Conservation (phyloP, 495 filamentous ascomycete genomes). For the Penicillium coffeae region DNA sequence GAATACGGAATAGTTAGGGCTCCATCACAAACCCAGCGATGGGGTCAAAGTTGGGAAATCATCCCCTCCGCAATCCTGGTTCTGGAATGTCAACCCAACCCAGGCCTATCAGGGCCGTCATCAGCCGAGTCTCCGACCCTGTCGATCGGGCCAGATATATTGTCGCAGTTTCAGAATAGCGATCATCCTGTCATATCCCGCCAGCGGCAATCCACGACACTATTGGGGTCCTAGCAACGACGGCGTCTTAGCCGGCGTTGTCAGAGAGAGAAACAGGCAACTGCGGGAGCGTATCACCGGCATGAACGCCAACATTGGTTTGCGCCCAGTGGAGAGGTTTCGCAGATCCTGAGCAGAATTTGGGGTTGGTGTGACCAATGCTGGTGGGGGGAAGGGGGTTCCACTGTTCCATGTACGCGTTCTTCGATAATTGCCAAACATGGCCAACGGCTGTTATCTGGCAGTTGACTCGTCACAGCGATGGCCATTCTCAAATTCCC, state of each 20-base stretch:
- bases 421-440: not conserved
- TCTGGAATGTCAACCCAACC: not conserved
- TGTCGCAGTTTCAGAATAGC: not conserved
- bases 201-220: not conserved
- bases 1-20: conserved; percentile 1
- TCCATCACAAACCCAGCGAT: conserved; percentile 7
- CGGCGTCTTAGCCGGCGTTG: not conserved
- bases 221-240: not conserved
- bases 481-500: not conserved
- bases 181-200: not conserved
- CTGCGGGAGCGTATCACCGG: not conserved
- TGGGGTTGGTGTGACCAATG: no score
- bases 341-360: not conserved
- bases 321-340: not conserved
- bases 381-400: not conserved
- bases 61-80: not conserved
- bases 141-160: no score
- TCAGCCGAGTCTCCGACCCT: no score
- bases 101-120: no score
- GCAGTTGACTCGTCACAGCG: not conserved
- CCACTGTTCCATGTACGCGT: not conserved
- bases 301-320: not conserved
- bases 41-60: not conserved
- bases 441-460: not conserved
- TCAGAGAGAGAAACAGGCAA: no score